A percentile compares a stretch with the other conserved stretches of the same genome.
Evolutionary conservation across 441 rosid species (phyloP).

Genomic region (Erodium chrysanthum): DNA sequence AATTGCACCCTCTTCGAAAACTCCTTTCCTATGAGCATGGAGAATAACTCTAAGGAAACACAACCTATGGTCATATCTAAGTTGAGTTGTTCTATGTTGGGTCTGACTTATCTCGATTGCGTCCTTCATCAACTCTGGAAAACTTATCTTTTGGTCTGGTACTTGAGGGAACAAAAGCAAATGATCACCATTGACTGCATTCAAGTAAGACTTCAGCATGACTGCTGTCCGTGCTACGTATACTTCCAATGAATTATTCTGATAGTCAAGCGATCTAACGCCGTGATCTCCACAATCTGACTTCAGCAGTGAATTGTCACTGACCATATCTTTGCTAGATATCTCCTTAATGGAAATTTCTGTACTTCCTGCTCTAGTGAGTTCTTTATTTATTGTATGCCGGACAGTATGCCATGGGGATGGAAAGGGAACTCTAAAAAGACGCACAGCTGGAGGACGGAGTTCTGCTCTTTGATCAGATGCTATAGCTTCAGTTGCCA

Average conservation of each 20-base stretch:
- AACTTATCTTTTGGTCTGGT: slow-evolving; percentile 22
- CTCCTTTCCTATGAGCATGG: slow-evolving; percentile 64
- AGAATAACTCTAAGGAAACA: slow-evolving; percentile 68
- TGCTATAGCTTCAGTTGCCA: slow-evolving; percentile 43
- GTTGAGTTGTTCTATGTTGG: slow-evolving; percentile 24
- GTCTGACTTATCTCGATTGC: slow-evolving; percentile 26
- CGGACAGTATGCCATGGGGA: slow-evolving; percentile 60
- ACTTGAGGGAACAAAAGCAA: slow-evolving; percentile 42
- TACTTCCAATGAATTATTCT: slow-evolving; percentile 30
- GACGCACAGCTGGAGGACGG: slow-evolving; percentile 47
- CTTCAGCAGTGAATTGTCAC: slow-evolving; percentile 11
- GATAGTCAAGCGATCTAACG: slow-evolving; percentile 8
- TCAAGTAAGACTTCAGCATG: slow-evolving; percentile 33
- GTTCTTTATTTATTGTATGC: slow-evolving; percentile 24
- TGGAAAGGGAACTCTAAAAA: slow-evolving; percentile 52
- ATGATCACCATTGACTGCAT: slow-evolving; percentile 24
- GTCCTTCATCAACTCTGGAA: slow-evolving; percentile 27
- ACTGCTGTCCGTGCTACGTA: slow-evolving; percentile 52
- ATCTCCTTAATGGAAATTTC: slow-evolving; percentile 20
- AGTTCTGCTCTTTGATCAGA: slow-evolving; percentile 34
- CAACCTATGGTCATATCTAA: slow-evolving; percentile 29
- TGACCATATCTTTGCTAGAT: slow-evolving; percentile 14
- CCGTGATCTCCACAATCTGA: slow-evolving; percentile 8
- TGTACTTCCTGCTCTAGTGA: slow-evolving; percentile 13
- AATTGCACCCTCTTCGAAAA: slow-evolving; percentile 79